Percentiles rank a stretch among this genome's conserved stretches.
Conservation (phyloP, 306 rosid genomes). For the Erythrophleum fordii region DNA sequence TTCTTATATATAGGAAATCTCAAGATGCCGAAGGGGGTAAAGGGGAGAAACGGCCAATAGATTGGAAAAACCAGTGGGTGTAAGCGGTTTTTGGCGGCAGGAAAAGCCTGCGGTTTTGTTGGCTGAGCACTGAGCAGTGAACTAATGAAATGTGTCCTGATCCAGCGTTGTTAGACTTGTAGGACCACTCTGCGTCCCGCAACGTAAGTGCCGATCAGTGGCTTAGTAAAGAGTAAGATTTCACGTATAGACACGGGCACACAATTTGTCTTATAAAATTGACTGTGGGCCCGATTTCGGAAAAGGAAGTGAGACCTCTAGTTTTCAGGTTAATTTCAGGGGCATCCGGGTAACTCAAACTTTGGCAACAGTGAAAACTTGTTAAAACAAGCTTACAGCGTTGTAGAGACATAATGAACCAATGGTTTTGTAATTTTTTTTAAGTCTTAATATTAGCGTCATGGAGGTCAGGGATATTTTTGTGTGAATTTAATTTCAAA, state of each 20-base stretch:
- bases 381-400: no score
- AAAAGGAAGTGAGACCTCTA: no score
- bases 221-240: neutral
- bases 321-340: no score
- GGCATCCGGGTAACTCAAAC: no score
- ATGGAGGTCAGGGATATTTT: no score
- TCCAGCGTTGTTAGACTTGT: neutral
- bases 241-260: neutral
- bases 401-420: no score
- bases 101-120: conserved; percentile 1
- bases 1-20: neutral
- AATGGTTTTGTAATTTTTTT: no score
- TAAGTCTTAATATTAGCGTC: no score
- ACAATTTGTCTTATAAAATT: neutral
- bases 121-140: neutral
- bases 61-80: conserved; percentile 3
- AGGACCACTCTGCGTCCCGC: neutral
- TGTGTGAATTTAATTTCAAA: no score
- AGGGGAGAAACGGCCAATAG: neutral
- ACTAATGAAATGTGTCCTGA: neutral
- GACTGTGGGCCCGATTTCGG: neutral
- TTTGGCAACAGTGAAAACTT: no score
- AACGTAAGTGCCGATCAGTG: neutral
- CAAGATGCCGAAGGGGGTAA: neutral
- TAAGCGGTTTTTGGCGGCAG: neutral